Evolutionary conservation across 2,329 filamentous ascomycete genomes (phyloP), one percentile per base, ranked within the genome.

Genomic region (Camillea tinctor): DNA sequence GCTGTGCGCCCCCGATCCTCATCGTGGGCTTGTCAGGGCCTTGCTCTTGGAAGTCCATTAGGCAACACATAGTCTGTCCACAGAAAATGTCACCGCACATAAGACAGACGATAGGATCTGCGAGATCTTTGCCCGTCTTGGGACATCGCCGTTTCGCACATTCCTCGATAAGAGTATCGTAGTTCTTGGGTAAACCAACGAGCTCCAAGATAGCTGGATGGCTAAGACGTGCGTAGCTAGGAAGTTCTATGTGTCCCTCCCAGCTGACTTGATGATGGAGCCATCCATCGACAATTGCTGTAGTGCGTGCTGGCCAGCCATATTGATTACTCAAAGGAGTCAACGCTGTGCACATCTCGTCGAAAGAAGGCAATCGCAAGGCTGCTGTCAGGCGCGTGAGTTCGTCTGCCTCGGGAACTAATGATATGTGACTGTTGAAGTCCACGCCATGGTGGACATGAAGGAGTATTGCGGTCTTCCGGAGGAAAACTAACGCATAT

Each of bases 1-100:
- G 92, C 75, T 94, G 93, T 65, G 91, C 94, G 30, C 96, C 93
- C 52, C 93, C 93, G 61, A 92, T 84, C 64, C 82, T 77, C 56
- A 73, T 79, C 56, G 74, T 65, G 6, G 73, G 69, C 56, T 78
- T 79, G 51, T 77, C 74, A 17, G 72, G 73, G 49, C 68, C 70
- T 9, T 68, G 75, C 66, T 79, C 75, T 51, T 75, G 76, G 59
- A 84, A 85, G 61, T 86, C 81, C 68, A 87, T 88, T 71, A 91
- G 86, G 74, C 95, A 99, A 78, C 95, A 99, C 52, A 93, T 89
- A 52, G 90, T 92, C 79, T 99, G 95, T 9, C 90, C 92, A 76
- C 95, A 99, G 76, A 97, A 94, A 49, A 99, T 92, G n/a, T 93
- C 93, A 36, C 95, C 94, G 72, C 95, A 99, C 78, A 97, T 92